These are phyloP conservation scores for Oryza coarctata DNA, from an alignment of 176 grass and related monocot species.

Conservation along the genomic window DNA sequence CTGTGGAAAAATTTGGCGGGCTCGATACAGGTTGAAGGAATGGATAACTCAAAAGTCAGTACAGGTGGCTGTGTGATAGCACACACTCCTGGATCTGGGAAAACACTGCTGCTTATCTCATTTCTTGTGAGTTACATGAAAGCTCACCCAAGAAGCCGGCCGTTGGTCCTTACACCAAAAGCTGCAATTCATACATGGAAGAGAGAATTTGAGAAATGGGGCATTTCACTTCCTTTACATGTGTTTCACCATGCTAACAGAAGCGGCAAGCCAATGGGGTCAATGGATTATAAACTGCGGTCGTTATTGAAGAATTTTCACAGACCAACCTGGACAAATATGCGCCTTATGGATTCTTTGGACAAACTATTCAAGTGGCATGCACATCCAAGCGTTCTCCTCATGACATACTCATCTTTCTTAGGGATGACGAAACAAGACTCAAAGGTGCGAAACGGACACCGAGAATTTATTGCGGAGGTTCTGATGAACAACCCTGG, in stretches of 20 bases:
- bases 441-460: slow-evolving; percentile 33
- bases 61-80: slow-evolving; percentile 87
- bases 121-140: slow-evolving; percentile 86
- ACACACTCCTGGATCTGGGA: slow-evolving; percentile 88
- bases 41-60: slow-evolving; percentile 39
- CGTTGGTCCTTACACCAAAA: slow-evolving; percentile 85
- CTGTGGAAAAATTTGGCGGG: slow-evolving; percentile 77
- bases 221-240: slow-evolving; percentile 58
- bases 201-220: slow-evolving; percentile 86
- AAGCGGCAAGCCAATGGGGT: slow-evolving; percentile 28
- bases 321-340: slow-evolving; percentile 35
- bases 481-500: slow-evolving; percentile 72
- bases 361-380: slow-evolving; percentile 84
- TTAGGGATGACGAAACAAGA: slow-evolving; percentile 58
- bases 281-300: slow-evolving; percentile 39
- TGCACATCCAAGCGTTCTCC: slow-evolving; percentile 71
- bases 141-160: slow-evolving; percentile 72
- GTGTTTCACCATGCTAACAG: slow-evolving; percentile 48
- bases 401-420: slow-evolving; percentile 91
- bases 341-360: slow-evolving; percentile 58
- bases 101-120: slow-evolving; percentile 74
- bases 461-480: slow-evolving; percentile 50
- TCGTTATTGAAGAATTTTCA: slow-evolving; percentile 25
- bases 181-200: slow-evolving; percentile 78
- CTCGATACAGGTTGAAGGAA: slow-evolving; percentile 58